phyloP scores from a whole-genome alignment of 768 basidiomycete species.

The Naematelia aurantialba region DNA sequence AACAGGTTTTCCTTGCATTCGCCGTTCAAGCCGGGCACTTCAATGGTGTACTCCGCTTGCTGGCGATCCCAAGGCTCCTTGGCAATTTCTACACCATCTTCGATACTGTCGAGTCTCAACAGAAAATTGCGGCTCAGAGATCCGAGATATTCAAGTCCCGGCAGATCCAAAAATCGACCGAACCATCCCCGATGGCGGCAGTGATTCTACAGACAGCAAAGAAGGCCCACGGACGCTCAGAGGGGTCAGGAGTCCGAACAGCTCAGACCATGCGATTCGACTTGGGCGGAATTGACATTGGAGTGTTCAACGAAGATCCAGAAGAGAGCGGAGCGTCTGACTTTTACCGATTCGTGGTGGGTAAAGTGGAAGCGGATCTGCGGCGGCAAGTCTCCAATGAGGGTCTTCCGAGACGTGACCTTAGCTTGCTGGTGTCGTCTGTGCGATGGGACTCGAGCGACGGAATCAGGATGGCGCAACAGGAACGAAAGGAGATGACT shows the following conservation, averaged over 20 bases:
- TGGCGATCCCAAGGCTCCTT: slow-evolving; percentile 38
- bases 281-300: slow-evolving; percentile 37
- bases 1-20: slow-evolving; percentile 41
- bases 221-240: slow-evolving; percentile 10
- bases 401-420: slow-evolving; percentile 21
- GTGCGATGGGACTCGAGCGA: slow-evolving; percentile 30
- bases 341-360: slow-evolving; percentile 43
- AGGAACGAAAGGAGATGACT: slow-evolving; percentile 18
- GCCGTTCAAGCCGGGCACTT: slow-evolving; percentile 43
- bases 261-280: slow-evolving; percentile 39
- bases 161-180: slow-evolving; percentile 21
- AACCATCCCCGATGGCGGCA: slow-evolving; percentile 36
- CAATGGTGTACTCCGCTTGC: slow-evolving; percentile 39
- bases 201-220: slow-evolving; percentile 41
- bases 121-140: slow-evolving; percentile 32
- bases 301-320: slow-evolving; percentile 37
- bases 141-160: slow-evolving; percentile 35
- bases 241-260: slow-evolving; percentile 16
- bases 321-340: slow-evolving; percentile 17
- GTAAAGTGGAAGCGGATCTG: slow-evolving; percentile 32
- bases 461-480: slow-evolving; percentile 15
- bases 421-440: slow-evolving; percentile 23
- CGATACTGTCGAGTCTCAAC: slow-evolving; percentile 31
- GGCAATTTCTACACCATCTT: slow-evolving; percentile 33
- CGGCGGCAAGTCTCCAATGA: slow-evolving; percentile 17